Evolutionary conservation across 2,329 filamentous ascomycete genomes (phyloP).

Genomic region (Monilinia fructigena): DNA sequence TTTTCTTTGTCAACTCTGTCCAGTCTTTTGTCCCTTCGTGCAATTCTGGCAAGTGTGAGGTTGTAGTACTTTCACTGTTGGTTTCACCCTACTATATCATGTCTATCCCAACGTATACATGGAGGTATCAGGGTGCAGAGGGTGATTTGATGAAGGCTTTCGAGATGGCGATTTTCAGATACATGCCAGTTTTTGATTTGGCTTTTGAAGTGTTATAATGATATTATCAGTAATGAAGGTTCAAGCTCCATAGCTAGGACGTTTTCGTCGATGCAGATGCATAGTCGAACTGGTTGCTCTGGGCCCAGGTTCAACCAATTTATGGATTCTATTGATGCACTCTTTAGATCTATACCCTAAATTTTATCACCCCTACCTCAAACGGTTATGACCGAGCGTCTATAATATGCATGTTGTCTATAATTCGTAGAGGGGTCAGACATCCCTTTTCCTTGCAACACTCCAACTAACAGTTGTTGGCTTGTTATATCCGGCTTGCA

Average conservation of each 20-base stretch:
- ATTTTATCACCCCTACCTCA: neutral
- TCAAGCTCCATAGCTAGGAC: neutral
- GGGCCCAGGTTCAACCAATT: neutral
- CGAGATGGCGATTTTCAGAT: too few species aligned
- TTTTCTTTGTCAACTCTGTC: too few species aligned
- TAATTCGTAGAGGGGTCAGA: neutral
- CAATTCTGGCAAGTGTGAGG: too few species aligned
- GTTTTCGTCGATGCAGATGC: neutral
- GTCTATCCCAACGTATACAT: too few species aligned
- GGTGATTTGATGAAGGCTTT: too few species aligned
- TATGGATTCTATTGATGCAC: neutral
- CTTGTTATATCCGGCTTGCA: neutral
- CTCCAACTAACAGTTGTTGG: neutral
- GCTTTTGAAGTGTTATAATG: too few species aligned
- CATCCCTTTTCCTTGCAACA: neutral
- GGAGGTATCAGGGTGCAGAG: too few species aligned
- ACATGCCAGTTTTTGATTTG: too few species aligned
- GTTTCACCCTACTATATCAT: too few species aligned
- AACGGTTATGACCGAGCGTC: neutral
- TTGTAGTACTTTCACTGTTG: too few species aligned
- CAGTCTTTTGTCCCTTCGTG: too few species aligned
- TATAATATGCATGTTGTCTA: neutral
- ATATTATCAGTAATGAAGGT: conserved; percentile 32
- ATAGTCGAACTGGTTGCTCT: neutral
- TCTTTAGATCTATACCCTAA: neutral